phyloP scores from a whole-genome alignment of 176 grass and related monocot genomes.

The Bromus sterilis region DNA sequence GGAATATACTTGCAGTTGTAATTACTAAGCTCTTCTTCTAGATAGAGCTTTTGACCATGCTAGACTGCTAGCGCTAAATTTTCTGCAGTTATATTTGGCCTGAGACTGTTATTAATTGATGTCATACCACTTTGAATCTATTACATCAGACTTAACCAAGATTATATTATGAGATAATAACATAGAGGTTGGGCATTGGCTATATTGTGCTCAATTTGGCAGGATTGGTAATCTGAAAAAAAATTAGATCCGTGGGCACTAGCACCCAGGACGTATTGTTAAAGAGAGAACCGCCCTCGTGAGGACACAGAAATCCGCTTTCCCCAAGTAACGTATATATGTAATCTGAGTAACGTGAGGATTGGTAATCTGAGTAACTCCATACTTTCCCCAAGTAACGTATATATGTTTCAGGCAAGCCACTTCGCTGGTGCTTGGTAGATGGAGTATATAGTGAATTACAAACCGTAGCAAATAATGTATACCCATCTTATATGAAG shows the following conservation, averaged over 20 bases:
- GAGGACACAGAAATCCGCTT: too few relatives aligned
- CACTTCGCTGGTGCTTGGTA: background rate
- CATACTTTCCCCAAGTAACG: background rate
- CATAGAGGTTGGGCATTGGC: background rate
- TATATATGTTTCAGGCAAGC: background rate
- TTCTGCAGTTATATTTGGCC: conserved; percentile 5
- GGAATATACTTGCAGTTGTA: background rate
- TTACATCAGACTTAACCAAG: background rate
- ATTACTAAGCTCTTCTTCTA: background rate
- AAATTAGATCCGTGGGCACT: too few relatives aligned
- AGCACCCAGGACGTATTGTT: too few relatives aligned
- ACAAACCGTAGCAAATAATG: background rate
- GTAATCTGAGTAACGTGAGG: too few relatives aligned
- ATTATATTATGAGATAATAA: background rate
- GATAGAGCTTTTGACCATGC: background rate
- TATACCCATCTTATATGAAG: background rate
- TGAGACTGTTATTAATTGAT: background rate
- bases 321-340: too few relatives aligned
- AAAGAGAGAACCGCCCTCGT: too few relatives aligned
- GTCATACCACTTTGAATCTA: background rate
- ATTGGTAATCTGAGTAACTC: background rate
- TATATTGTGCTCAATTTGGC: background rate
- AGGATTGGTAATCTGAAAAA: background rate
- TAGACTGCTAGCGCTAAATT: background rate
- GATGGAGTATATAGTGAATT: background rate